Evolutionary conservation across 75 land plant genomes (phyloP), one percentile per base, ranked within the genome.

Genomic region (Pinus taeda): DNA sequence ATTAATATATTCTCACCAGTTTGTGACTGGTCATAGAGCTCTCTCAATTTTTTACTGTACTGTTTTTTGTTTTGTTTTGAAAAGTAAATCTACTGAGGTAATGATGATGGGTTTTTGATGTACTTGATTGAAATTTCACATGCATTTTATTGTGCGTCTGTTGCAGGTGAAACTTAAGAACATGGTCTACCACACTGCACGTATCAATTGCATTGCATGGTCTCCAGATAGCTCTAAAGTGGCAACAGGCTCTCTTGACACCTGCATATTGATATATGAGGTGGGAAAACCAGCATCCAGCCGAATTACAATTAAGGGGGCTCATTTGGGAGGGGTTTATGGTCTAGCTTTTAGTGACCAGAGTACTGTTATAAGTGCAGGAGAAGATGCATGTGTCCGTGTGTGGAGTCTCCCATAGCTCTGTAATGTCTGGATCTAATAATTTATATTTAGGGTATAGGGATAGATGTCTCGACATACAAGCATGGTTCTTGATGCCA

Each of bases 121-220:
- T 39, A n/a, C 0, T 45, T 39, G 53, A 69, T 69, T 69, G 72
- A 9, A 18, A 69, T 22, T 8, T 67, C 8, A 37, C 14, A 7
- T 69, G 55, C 18, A 39, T 69, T 42, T 65, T 42, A 69, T 42
- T n/a, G 49, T n/a, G 24, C 24, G 21, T 72, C 74, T 77, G 33
- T 60, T 74, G 74, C 87, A 96, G 98, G 90, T 94, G 74, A 96
- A 92, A 79, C 79, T 96, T 69, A 96, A 92, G 74, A 96, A 96
- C 83, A 94, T 96, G 98, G 80, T 96, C 74, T 96, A 90, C 57
- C 98, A 96, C 79, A 94, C 88, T 57, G 94, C 98, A 0, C 86
- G 97, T 11, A 92, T 96, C 80, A 93, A 88, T 59, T 90, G 95
- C 62, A 66, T 96, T 61, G 95, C 97, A 4, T 96, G 98, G 98